Conservation (phyloP, 192 early-diverging fungal species). For the Coemansia sp. region DNA sequence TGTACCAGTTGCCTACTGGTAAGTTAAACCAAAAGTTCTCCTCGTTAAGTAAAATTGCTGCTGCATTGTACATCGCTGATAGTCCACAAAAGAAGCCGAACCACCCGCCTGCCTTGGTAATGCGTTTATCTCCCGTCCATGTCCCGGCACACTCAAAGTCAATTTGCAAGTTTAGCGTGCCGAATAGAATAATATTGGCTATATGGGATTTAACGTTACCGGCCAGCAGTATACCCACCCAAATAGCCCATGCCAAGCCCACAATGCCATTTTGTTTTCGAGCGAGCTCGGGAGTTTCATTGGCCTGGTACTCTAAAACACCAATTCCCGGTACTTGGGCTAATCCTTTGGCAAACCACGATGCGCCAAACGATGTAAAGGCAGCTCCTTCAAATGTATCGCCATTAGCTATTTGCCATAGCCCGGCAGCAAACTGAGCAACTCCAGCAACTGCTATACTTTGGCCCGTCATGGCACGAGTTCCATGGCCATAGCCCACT, state of each 20-base stretch:
- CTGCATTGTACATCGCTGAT: slow-evolving; percentile 50
- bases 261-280: slow-evolving; percentile 40
- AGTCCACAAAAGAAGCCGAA: slow-evolving; percentile 53
- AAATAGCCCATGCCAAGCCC: slow-evolving; percentile 36
- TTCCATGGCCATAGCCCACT: slow-evolving; percentile 42
- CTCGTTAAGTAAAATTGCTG: slow-evolving; percentile 42
- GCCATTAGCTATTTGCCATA: slow-evolving; percentile 54
- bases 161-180: slow-evolving; percentile 37
- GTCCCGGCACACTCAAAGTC: slow-evolving; percentile 35
- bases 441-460: slow-evolving; percentile 39
- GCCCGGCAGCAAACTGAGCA: slow-evolving; percentile 30
- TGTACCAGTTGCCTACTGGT: slow-evolving; percentile 54
- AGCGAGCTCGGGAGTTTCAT: slow-evolving; percentile 19
- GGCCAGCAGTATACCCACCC: slow-evolving; percentile 42
- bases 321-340: slow-evolving; percentile 30
- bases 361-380: slow-evolving; percentile 45
- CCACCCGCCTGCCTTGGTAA: slow-evolving; percentile 39
- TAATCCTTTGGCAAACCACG: slow-evolving; percentile 46
- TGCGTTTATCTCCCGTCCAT: slow-evolving; percentile 21
- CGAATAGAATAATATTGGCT: slow-evolving; percentile 43
- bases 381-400: slow-evolving; percentile 51
- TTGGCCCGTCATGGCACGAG: slow-evolving; percentile 27
- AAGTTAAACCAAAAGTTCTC: slow-evolving; percentile 55
- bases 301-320: slow-evolving; percentile 26
- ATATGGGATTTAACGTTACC: slow-evolving; percentile 49